Conservation (phyloP, 768 basidiomycete species). For the Tricholoma hemisulphureum region DNA sequence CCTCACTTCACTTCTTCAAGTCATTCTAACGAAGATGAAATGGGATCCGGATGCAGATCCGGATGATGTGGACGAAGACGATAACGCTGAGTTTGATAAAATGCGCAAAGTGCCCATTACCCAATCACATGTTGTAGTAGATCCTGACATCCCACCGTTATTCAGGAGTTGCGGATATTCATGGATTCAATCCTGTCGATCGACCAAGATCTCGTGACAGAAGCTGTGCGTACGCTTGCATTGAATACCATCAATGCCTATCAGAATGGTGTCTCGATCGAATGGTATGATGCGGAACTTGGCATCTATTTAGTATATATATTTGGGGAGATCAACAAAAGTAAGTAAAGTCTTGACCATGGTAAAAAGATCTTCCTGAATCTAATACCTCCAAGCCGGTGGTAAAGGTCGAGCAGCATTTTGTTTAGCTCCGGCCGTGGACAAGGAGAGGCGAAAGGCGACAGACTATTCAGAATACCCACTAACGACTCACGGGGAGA, state of each 20-base stretch:
- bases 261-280: constrained; percentile 57
- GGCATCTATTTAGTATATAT: constrained; percentile 92
- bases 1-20: constrained; percentile 71
- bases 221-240: constrained; percentile 70
- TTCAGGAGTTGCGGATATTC: constrained; percentile 79
- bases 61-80: constrained; percentile 87
- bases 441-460: constrained; percentile 64
- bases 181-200: constrained; percentile 85
- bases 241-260: constrained; percentile 73
- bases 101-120: constrained; percentile 69
- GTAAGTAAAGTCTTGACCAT: constrained; percentile 42
- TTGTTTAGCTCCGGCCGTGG: constrained; percentile 69
- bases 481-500: constrained; percentile 86
- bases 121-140: background rate
- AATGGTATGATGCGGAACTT: constrained; percentile 93
- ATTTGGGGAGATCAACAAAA: constrained; percentile 90
- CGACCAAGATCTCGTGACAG: constrained; percentile 82
- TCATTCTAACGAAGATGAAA: constrained; percentile 83
- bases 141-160: background rate
- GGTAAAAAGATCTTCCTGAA: constrained; percentile 1
- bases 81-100: constrained; percentile 75
- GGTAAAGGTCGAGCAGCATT: constrained; percentile 85
- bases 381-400: constrained; percentile 43
- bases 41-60: constrained; percentile 83
- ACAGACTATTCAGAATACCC: constrained; percentile 79